Conservation (phyloP, 2,329 filamentous ascomycete species). For the Fusarium decemcellulare region DNA sequence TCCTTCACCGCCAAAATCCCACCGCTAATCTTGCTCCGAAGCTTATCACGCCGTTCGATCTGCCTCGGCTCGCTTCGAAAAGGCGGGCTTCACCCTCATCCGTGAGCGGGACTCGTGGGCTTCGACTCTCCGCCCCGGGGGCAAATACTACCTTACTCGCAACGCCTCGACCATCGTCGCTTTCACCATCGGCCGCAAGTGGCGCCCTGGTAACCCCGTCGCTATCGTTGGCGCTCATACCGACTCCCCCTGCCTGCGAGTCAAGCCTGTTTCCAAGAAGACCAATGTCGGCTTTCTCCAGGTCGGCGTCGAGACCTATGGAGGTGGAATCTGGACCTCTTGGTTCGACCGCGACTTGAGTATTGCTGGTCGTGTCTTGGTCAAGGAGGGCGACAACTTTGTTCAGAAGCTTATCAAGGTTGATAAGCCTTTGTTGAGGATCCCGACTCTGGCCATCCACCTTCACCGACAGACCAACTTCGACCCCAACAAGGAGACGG, state of each 20-base stretch:
- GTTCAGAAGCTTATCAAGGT: conserved; percentile 91
- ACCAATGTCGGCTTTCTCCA: conserved; percentile 89
- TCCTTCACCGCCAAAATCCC: neutral
- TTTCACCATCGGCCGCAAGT: conserved; percentile 91
- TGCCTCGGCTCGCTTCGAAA: conserved; percentile 80
- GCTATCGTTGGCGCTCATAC: conserved; percentile 97
- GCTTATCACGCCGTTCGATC: conserved; percentile 95
- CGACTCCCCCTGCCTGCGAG: conserved; percentile 90
- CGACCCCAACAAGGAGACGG: conserved; percentile 96
- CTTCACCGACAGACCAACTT: conserved; percentile 90
- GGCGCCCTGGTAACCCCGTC: conserved; percentile 92
- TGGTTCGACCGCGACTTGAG: conserved; percentile 98
- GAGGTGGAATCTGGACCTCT: conserved; percentile 96
- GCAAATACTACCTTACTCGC: conserved; percentile 96
- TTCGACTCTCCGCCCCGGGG: conserved; percentile 82
- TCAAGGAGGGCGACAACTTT: conserved; percentile 79
- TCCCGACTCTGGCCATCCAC: conserved; percentile 95
- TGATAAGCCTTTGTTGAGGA: conserved; percentile 89
- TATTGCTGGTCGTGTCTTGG: conserved; percentile 90
- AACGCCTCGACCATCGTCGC: conserved; percentile 94
- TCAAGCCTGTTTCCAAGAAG: conserved; percentile 97
- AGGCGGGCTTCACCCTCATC: conserved; percentile 89
- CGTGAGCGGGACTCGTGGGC: conserved; percentile 94
- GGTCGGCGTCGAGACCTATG: conserved; percentile 96
- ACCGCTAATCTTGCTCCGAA: conserved; percentile 56